These are phyloP conservation scores for Chiua virens DNA, from an alignment of 768 basidiomycete species.

Conservation along the genomic window DNA sequence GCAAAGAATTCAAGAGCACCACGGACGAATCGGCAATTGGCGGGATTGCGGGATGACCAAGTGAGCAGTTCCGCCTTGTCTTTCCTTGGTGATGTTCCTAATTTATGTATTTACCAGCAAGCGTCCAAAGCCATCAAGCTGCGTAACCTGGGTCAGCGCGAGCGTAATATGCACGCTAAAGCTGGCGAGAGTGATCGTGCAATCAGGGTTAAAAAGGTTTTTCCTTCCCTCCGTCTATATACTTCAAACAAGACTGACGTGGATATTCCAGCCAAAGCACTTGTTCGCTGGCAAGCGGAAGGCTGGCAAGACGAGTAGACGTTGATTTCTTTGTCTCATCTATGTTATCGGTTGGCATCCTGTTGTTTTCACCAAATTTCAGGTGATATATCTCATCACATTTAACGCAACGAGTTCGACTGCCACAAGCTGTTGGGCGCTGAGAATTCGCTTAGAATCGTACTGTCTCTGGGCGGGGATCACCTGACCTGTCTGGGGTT, in stretches of 20 bases:
- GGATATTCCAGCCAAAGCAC: slow-evolving; percentile 69
- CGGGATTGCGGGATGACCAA: slow-evolving; percentile 75
- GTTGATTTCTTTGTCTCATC: slow-evolving; percentile 38
- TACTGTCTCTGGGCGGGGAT: background rate
- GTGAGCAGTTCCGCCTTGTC: slow-evolving; percentile 34
- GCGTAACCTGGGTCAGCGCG: slow-evolving; percentile 83
- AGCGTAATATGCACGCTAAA: slow-evolving; percentile 83
- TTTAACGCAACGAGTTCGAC: background rate
- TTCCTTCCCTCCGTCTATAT: slow-evolving; percentile 30
- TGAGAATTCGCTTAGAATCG: background rate
- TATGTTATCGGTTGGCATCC: slow-evolving; percentile 4
- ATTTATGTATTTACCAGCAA: slow-evolving; percentile 53
- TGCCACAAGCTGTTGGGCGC: background rate
- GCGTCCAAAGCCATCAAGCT: slow-evolving; percentile 75
- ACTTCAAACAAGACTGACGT: background rate
- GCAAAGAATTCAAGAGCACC: slow-evolving; percentile 56
- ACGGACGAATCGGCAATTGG: slow-evolving; percentile 68
- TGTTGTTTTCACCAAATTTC: background rate
- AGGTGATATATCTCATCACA: background rate
- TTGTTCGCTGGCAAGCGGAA: slow-evolving; percentile 85
- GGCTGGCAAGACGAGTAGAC: slow-evolving; percentile 77
- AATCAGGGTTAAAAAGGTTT: slow-evolving; percentile 81
- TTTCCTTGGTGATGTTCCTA: background rate
- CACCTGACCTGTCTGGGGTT: background rate
- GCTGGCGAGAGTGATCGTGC: slow-evolving; percentile 88